These are phyloP conservation scores for Hypoxylon fuscum DNA, from an alignment of 495 filamentous ascomycete species.

Conservation along the genomic window DNA sequence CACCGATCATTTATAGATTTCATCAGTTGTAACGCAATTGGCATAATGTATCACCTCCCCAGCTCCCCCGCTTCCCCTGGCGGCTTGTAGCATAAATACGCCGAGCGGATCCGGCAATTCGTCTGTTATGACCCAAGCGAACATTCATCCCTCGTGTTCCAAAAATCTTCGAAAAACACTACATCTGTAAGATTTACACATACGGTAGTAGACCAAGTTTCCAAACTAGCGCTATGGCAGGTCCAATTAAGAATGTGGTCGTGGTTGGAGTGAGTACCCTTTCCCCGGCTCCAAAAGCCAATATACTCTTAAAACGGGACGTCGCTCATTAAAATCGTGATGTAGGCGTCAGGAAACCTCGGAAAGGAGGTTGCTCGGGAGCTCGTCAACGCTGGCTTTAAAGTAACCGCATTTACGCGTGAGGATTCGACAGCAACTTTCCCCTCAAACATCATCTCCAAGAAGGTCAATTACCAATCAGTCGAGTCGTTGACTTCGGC, in stretches of 20 bases:
- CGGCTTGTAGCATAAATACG: neutral
- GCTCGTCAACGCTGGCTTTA: slow-evolving; percentile 63
- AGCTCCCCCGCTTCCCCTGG: neutral
- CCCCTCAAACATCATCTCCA: slow-evolving; percentile 49
- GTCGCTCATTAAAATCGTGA: too few relatives aligned
- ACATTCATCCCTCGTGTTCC: neutral
- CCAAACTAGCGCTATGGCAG: slow-evolving; percentile 46
- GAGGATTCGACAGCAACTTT: slow-evolving; percentile 49
- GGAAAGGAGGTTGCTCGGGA: slow-evolving; percentile 65
- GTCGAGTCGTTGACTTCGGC: slow-evolving; percentile 59
- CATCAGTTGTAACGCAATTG: neutral
- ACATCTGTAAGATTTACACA: too few relatives aligned
- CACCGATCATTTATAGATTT: neutral
- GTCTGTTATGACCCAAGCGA: neutral
- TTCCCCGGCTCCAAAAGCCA: too few relatives aligned
- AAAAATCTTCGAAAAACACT: neutral
- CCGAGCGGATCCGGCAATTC: neutral
- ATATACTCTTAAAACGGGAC: too few relatives aligned
- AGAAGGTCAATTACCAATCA: slow-evolving; percentile 65
- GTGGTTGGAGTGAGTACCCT: slow-evolving; percentile 57
- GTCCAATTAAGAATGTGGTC: slow-evolving; percentile 59
- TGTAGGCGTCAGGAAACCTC: slow-evolving; percentile 60
- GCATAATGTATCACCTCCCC: neutral
- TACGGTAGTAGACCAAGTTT: too few relatives aligned
- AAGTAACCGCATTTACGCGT: slow-evolving; percentile 68